phyloP scores from a whole-genome alignment of 192 early-diverging fungal genomes.

The Rhizophagus prolifer region DNA sequence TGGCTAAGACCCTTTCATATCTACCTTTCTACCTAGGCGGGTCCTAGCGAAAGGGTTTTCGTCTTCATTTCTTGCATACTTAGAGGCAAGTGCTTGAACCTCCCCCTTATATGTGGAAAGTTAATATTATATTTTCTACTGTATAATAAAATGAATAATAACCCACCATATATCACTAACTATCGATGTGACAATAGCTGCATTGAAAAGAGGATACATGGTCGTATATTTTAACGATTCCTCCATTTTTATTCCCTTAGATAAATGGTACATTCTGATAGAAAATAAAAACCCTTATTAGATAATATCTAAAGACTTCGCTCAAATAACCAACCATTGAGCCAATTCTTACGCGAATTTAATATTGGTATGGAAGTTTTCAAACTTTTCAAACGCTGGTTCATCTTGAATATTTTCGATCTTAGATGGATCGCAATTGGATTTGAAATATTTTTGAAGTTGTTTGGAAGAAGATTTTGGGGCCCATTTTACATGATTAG shows the following conservation, averaged over 20 bases:
- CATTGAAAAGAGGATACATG: too few relatives aligned
- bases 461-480: background rate
- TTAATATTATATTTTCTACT: background rate
- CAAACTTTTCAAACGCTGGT: too few relatives aligned
- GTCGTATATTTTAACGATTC: too few relatives aligned
- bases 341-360: slow-evolving; percentile 11
- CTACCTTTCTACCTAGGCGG: background rate
- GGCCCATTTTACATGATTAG: background rate
- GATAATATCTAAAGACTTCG: too few relatives aligned
- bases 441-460: background rate
- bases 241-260: too few relatives aligned
- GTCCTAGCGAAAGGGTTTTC: slow-evolving; percentile 8
- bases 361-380: slow-evolving; percentile 1
- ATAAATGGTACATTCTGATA: too few relatives aligned
- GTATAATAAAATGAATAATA: background rate
- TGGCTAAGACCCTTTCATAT: slow-evolving; percentile 1
- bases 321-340: too few relatives aligned
- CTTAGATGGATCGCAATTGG: background rate
- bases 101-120: slow-evolving; percentile 10
- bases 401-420: background rate
- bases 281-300: too few relatives aligned
- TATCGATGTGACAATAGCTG: background rate
- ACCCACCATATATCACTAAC: slow-evolving; percentile 13
- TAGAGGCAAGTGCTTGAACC: background rate
- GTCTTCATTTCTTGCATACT: background rate